These are phyloP conservation scores for Hypoxylon trugodes DNA, from an alignment of 495 filamentous ascomycete genomes.

Conservation along the genomic window DNA sequence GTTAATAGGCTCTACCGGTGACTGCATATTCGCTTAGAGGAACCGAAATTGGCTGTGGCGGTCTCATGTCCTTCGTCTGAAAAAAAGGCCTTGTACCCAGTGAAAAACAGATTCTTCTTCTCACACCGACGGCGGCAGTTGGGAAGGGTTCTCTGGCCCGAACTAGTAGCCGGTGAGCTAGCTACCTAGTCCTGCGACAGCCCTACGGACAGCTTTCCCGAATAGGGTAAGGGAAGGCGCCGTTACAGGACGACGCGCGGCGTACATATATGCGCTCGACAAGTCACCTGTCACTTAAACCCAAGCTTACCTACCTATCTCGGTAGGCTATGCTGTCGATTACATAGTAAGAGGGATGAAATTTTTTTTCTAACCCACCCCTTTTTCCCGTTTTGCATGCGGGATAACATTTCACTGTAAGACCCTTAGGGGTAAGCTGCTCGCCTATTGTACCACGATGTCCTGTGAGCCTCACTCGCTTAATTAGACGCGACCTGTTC, in stretches of 20 bases:
- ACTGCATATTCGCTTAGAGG: constrained; percentile 11
- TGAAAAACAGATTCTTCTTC: too few relatives aligned
- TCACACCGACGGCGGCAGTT: constrained; percentile 30
- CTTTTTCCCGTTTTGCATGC: background rate
- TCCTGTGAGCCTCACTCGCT: constrained; percentile 23
- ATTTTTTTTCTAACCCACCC: constrained; percentile 8
- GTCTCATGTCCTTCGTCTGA: constrained; percentile 14
- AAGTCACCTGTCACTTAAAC: constrained; percentile 30
- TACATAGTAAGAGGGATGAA: constrained; percentile 31
- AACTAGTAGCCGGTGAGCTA: constrained; percentile 23
- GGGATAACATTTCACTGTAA: background rate
- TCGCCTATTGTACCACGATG: constrained; percentile 7
- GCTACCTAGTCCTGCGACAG: constrained; percentile 22
- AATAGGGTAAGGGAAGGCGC: constrained; percentile 27
- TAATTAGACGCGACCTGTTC: background rate
- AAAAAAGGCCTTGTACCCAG: background rate
- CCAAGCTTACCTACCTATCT: constrained; percentile 35
- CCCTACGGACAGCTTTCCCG: constrained; percentile 36
- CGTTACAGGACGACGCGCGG: constrained; percentile 33
- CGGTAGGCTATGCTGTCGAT: constrained; percentile 33
- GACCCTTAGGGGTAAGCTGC: background rate
- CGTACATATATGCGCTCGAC: constrained; percentile 35
- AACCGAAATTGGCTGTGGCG: constrained; percentile 4
- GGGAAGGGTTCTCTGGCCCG: constrained; percentile 13
- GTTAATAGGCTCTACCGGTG: background rate